Base-by-base conservation (phyloP, 2,329 filamentous ascomycete species). In the Didymella lethalis region DNA sequence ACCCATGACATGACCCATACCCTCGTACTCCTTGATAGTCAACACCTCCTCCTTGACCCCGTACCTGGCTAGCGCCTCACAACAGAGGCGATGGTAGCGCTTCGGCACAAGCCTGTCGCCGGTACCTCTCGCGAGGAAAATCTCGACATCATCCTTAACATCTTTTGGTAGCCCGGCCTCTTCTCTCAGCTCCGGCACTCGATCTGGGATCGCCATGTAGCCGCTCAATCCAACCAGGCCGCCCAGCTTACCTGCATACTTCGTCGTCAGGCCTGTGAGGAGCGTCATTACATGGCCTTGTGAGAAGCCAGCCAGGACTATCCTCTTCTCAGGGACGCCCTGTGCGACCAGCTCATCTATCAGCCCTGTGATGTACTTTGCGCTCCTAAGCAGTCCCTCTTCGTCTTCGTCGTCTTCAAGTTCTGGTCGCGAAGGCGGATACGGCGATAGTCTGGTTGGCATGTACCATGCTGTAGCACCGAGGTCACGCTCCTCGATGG, bases 101-200 rank as follows among this genome's bases (percentile, higher is more conserved):
- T 75, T 79, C 0, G 82, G 82, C 25, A 85, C 77, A 56, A 85
- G 64, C 70, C 76, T 77, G 68, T 84, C 82, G 51, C 72, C 78
- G 48, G 71, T 78, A 3, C 82, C 82, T 63, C 82, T 78, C 23
- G 74, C 81, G 28, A 84, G 59, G 51, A 84, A 84, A 6, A 82
- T 66, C 16, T 77, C 74, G 25, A 80, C 77, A 12, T 74, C 62
- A 11, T 76, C 68, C 2, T 76, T 59, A 18, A 76, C 68, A 7
- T 68, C 63, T 31, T 73, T 68, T 36, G 74, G 64, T 45, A 81
- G 59, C 0, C 72, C 75, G 14, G 73, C 73, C 25, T 76, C 67
- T 26, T 78, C 72, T 36, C 79, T 73, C 63, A 82, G 43, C 23
- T 71, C 66, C 26, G 73, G 71, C 20, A 83, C 74, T 50, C 70